Evolutionary conservation across 2,329 filamentous ascomycete genomes (phyloP).

Genomic region (Botrytis porri): DNA sequence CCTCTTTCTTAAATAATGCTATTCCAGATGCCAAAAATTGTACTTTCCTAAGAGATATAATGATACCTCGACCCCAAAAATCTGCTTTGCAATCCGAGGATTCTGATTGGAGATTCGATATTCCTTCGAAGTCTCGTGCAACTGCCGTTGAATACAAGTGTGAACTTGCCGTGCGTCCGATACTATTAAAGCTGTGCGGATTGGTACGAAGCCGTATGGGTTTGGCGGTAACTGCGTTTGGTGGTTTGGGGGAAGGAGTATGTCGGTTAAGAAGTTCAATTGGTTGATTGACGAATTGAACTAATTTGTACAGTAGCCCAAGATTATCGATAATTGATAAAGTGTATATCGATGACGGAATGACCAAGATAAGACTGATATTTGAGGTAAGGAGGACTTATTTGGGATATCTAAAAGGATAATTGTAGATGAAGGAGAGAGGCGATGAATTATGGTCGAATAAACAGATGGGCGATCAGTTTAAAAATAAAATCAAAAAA

Average conservation of each 20-base stretch:
- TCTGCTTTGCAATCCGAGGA: slow-evolving; percentile 13
- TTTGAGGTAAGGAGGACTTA: background rate
- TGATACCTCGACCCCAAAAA: slow-evolving; percentile 6
- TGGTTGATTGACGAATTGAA: background rate
- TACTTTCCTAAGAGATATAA: background rate
- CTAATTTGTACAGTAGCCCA: background rate
- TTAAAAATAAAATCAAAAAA: background rate
- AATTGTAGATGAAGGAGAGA: background rate
- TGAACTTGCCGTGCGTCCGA: background rate
- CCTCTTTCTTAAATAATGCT: background rate
- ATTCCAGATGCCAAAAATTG: background rate
- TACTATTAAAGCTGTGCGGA: background rate
- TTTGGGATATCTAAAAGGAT: background rate
- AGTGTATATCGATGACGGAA: background rate
- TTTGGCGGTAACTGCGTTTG: background rate
- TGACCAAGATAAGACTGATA: background rate
- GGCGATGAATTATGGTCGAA: background rate
- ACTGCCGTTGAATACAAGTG: background rate
- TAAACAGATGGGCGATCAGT: background rate
- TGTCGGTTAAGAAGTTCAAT: slow-evolving; percentile 1
- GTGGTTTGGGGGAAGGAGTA: background rate
- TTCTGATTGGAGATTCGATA: slow-evolving; percentile 13
- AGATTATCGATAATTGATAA: background rate
- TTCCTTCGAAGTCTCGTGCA: background rate
- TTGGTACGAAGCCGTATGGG: background rate